phyloP scores from a whole-genome alignment of 2,329 filamentous ascomycete species.

The Ceratocystis ficicola region DNA sequence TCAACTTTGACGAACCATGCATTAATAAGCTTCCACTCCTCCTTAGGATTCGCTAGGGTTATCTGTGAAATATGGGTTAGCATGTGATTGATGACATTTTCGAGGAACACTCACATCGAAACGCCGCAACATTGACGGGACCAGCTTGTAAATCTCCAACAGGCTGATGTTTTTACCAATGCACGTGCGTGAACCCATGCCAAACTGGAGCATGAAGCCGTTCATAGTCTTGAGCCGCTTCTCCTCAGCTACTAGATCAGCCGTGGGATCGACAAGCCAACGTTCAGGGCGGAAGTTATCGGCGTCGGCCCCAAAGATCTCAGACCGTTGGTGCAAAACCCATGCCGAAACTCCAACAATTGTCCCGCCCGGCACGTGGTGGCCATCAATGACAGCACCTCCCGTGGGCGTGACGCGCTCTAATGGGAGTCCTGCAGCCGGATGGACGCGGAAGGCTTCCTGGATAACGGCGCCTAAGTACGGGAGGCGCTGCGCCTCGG shows the following conservation, averaged over 20 bases:
- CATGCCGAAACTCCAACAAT: conserved; percentile 65
- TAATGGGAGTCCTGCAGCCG: conserved; percentile 58
- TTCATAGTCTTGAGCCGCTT: conserved; percentile 53
- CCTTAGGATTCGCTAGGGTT: conserved; percentile 32
- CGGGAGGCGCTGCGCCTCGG: conserved; percentile 55
- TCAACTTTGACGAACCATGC: conserved; percentile 53
- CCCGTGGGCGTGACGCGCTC: conserved; percentile 58
- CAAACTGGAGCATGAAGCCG: conserved; percentile 60
- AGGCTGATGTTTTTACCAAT: conserved; percentile 56
- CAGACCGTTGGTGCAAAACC: conserved; percentile 50
- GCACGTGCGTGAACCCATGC: conserved; percentile 57
- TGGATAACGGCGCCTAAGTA: conserved; percentile 71
- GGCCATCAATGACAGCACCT: conserved; percentile 49
- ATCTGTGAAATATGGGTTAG: conserved; percentile 6
- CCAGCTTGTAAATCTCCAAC: conserved; percentile 52
- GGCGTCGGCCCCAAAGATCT: conserved; percentile 56
- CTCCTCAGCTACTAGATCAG: conserved; percentile 33
- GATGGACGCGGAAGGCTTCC: conserved; percentile 65
- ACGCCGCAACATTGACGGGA: conserved; percentile 48
- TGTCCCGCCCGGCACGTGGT: conserved; percentile 54
- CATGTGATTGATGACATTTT: background rate
- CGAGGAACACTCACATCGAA: conserved; percentile 42
- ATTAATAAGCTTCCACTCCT: conserved; percentile 48
- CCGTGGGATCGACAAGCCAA: conserved; percentile 41
- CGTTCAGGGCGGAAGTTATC: conserved; percentile 57